Percentiles rank a stretch among this genome's conserved stretches.
Evolutionary conservation across 2,329 filamentous ascomycete species (phyloP).

Genomic region (Penicillium concentricum): DNA sequence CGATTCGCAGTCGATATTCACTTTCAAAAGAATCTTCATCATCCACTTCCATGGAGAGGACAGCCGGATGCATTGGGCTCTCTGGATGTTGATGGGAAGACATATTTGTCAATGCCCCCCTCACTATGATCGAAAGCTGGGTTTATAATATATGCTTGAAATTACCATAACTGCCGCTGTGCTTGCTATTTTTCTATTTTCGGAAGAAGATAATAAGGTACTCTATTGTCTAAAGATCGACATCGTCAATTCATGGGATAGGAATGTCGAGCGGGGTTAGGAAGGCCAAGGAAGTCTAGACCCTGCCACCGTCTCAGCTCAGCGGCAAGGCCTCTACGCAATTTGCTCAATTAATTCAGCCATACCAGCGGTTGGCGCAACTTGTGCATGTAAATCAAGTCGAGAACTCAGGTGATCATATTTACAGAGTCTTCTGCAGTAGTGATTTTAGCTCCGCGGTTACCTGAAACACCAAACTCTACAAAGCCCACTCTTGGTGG

Average conservation of each 20-base stretch:
- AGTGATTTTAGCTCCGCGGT: neutral
- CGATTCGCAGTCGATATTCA: constrained; percentile 7
- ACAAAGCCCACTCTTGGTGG: neutral
- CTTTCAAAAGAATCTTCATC: constrained; percentile 5
- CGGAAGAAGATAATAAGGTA: neutral
- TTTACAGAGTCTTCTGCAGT: neutral
- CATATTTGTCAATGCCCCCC: neutral
- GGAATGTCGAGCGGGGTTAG: neutral
- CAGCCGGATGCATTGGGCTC: neutral
- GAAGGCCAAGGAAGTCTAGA: neutral
- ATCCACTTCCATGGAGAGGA: constrained; percentile 6
- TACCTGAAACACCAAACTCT: neutral
- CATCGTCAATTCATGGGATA: neutral
- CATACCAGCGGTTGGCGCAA: neutral
- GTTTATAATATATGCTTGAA: neutral
- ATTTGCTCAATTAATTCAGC: neutral
- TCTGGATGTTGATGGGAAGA: constrained; percentile 1
- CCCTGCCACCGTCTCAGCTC: neutral
- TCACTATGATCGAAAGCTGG: too few relatives aligned
- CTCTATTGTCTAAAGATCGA: neutral
- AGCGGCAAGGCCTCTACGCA: neutral
- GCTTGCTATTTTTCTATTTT: neutral
- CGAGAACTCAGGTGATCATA: neutral
- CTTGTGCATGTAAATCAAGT: neutral
- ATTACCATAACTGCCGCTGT: neutral